A percentile compares a stretch with the other conserved stretches of the same genome.
Conservation (phyloP, 2,329 filamentous ascomycete species). For the Ophiostoma angusticollis region DNA sequence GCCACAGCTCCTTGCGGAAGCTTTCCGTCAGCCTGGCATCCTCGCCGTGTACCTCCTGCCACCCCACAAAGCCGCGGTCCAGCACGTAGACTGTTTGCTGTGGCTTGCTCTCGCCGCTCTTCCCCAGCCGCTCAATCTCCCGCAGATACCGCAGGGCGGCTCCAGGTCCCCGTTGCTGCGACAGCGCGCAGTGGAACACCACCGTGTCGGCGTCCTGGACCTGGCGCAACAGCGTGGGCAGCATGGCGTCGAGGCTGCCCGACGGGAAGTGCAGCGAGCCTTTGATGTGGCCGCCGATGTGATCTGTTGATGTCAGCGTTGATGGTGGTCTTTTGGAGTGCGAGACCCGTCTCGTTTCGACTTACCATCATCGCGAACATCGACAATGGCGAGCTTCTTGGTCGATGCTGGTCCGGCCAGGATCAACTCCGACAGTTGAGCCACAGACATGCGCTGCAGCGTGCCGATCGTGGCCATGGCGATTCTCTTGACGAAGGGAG, state of each 20-base stretch:
- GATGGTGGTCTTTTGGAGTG: too few species aligned
- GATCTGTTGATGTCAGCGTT: conserved; percentile 43
- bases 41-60: conserved; percentile 73
- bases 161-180: conserved; percentile 76
- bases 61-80: conserved; percentile 72
- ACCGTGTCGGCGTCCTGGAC: conserved; percentile 69
- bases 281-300: conserved; percentile 81
- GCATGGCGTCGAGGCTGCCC: conserved; percentile 55
- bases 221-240: conserved; percentile 71
- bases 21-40: conserved; percentile 73
- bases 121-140: conserved; percentile 32
- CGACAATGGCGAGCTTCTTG: conserved; percentile 57
- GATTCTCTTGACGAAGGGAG: too few species aligned
- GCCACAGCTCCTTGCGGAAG: conserved; percentile 78
- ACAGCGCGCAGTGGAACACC: conserved; percentile 88
- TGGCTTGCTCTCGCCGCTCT: conserved; percentile 14
- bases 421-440: conserved; percentile 54
- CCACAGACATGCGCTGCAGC: conserved; percentile 54
- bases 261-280: conserved; percentile 66
- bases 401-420: conserved; percentile 33
- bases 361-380: conserved; percentile 73
- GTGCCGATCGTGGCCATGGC: conserved; percentile 44
- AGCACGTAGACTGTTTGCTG: conserved; percentile 68
- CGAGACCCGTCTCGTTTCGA: too few species aligned
- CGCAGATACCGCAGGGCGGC: conserved; percentile 71